Evolutionary conservation across 2,329 filamentous ascomycete genomes (phyloP).

Genomic region (Colletotrichum euphorbiae): DNA sequence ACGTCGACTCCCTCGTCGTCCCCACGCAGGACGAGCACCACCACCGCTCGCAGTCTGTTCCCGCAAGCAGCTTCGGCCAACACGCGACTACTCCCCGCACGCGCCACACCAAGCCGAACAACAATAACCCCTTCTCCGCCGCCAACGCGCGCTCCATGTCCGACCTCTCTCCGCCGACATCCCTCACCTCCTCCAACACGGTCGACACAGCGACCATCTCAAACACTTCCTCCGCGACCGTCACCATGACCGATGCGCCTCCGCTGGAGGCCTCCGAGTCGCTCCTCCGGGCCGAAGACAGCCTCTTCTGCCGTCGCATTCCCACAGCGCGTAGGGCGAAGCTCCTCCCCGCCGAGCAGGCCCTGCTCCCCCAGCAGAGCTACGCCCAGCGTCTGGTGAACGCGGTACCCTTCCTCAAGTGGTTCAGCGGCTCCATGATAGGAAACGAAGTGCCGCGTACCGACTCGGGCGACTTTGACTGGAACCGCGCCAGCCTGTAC

Average conservation of each 20-base stretch:
- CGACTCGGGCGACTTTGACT: slow-evolving; percentile 83
- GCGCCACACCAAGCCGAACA: slow-evolving; percentile 42
- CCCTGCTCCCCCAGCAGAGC: slow-evolving; percentile 76
- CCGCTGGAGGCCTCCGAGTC: slow-evolving; percentile 33
- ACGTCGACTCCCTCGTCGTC: slow-evolving; percentile 56
- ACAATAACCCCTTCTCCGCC: slow-evolving; percentile 53
- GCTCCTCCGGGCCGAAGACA: slow-evolving; percentile 48
- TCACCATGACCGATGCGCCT: slow-evolving; percentile 56
- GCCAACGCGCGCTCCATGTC: slow-evolving; percentile 49
- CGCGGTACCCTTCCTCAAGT: slow-evolving; percentile 76
- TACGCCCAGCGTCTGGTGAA: slow-evolving; percentile 72
- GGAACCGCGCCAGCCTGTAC: slow-evolving; percentile 73
- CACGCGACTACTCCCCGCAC: slow-evolving; percentile 45
- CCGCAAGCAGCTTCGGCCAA: slow-evolving; percentile 43
- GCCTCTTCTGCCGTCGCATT: slow-evolving; percentile 70
- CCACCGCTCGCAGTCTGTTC: slow-evolving; percentile 52
- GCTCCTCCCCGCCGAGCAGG: slow-evolving; percentile 76
- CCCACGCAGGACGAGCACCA: slow-evolving; percentile 48
- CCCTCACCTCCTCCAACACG: slow-evolving; percentile 65
- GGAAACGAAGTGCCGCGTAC: slow-evolving; percentile 79
- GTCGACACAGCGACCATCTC: slow-evolving; percentile 67
- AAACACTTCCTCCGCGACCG: slow-evolving; percentile 55
- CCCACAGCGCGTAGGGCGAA: slow-evolving; percentile 73
- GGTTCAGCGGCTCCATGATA: slow-evolving; percentile 79
- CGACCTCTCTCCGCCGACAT: slow-evolving; percentile 57